Base-by-base conservation (phyloP, 345 rosid genomes). In the Populus nigra region DNA sequence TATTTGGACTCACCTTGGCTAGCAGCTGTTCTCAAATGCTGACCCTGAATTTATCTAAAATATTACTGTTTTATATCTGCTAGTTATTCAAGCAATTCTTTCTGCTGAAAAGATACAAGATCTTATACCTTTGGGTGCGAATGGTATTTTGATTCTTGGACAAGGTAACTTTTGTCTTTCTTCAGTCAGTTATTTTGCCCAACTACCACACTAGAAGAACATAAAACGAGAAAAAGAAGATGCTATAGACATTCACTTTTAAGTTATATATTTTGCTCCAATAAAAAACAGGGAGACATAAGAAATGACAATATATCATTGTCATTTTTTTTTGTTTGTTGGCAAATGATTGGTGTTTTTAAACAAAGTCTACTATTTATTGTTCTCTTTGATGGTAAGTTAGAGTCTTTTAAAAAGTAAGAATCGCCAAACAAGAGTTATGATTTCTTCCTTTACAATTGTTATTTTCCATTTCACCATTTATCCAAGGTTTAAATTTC, bases 111-210 rank as follows among this genome's bases (percentile, higher is more conserved):
- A 85, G 88, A 80, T 93, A 80, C 91, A 87, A 72, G 92, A 88
- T 73, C 80, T 87, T 71, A 78, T 85, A 75, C 87, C 90, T 39
- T 77, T 83, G 72, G 82, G 89, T 38, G 78, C 86, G 71, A 89
- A 88, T 82, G 89, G 89, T 65, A 76, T 85, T 84, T 65, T 93
- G 85, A 80, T 89, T 76, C 96, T 93, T 62, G 98, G 92, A 78
- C 84, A 86, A 87, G 91, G 98, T 93, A 84, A 85, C 77, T 18
- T 78, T 61, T 72, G 41, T 7, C 41, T 74, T 73, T 79, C 57
- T 73, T 75, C 63, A 7, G 65, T 57, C 27, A 29, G 38, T 17
- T 53, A 22, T 10, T 23, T 33, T 47, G 70, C 25, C 39, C 53
- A 41, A 77, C 23, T 39, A 11, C 57, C 50, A 36, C 25, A 53